A percentile compares a stretch with the other conserved stretches of the same genome.
phyloP scores from a whole-genome alignment of 73 alveolate genomes.

The Uronychia binucleata region DNA sequence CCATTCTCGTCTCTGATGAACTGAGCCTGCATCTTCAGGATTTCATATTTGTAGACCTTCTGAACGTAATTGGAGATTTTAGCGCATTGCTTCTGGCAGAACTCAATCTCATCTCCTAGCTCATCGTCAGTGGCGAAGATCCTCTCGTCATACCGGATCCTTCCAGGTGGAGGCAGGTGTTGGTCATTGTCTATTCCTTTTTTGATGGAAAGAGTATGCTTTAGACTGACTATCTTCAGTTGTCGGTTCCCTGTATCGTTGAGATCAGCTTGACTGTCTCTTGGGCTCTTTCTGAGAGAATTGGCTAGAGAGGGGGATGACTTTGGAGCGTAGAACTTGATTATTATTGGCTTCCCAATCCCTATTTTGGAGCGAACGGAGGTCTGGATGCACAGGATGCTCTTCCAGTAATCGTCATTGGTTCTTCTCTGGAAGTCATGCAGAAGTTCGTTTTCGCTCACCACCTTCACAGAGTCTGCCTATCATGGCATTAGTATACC shows the following conservation, averaged over 20 bases:
- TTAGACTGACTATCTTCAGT: too few species aligned
- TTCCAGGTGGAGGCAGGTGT: too few species aligned
- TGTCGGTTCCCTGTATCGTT: too few species aligned
- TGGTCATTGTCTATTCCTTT: too few species aligned
- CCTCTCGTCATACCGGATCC: too few species aligned
- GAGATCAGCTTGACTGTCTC: too few species aligned
- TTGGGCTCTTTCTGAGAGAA: too few species aligned
- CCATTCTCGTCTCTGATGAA: slow-evolving; percentile 68
- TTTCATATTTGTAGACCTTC: slow-evolving; percentile 47
- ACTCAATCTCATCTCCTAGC: slow-evolving; percentile 18
- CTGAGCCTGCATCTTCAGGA: slow-evolving; percentile 56
- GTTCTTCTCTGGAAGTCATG: not conserved
- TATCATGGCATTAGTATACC: too few species aligned
- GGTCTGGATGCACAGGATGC: not conserved
- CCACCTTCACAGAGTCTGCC: slow-evolving; percentile 4
- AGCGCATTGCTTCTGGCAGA: slow-evolving; percentile 48
- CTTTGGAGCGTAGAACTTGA: slow-evolving; percentile 4
- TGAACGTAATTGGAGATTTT: slow-evolving; percentile 60
- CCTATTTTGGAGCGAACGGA: not conserved
- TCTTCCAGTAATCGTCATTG: slow-evolving; percentile 5
- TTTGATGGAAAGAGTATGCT: too few species aligned
- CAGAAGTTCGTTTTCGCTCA: not conserved
- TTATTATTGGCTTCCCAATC: not conserved
- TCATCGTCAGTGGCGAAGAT: too few species aligned
- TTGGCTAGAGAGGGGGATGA: too few species aligned